These are phyloP conservation scores for Aaosphaeria arxii DNA, from an alignment of 2,329 filamentous ascomycete genomes.

Conservation along the genomic window DNA sequence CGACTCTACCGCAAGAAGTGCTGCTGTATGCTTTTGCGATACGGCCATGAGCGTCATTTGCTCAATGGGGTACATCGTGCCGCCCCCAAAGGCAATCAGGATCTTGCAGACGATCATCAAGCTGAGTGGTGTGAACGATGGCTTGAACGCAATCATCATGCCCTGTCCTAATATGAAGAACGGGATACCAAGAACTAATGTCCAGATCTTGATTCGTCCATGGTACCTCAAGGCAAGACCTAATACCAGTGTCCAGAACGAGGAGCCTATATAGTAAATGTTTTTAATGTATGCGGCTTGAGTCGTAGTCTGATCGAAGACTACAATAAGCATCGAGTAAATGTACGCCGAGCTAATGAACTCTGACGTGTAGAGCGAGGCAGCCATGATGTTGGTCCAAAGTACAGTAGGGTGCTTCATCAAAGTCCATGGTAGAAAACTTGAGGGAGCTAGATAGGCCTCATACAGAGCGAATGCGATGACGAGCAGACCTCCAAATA, in stretches of 20 bases:
- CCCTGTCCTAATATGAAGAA: slow-evolving; percentile 23
- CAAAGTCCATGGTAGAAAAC: slow-evolving; percentile 45
- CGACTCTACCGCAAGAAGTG: slow-evolving; percentile 45
- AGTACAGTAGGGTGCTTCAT: slow-evolving; percentile 50
- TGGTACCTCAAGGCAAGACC: slow-evolving; percentile 15
- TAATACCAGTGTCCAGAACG: slow-evolving; percentile 17
- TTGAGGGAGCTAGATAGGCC: slow-evolving; percentile 34
- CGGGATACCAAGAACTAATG: slow-evolving; percentile 23
- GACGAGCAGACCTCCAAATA: slow-evolving; percentile 34
- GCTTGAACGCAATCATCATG: slow-evolving; percentile 33
- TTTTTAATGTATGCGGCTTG: slow-evolving; percentile 35
- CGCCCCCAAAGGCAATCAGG: slow-evolving; percentile 25
- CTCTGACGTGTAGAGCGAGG: slow-evolving; percentile 24
- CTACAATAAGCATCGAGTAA: slow-evolving; percentile 39
- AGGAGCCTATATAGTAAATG: slow-evolving; percentile 23
- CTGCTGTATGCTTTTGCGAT: slow-evolving; percentile 20
- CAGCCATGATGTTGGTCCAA: slow-evolving; percentile 50
- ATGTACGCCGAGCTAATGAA: slow-evolving; percentile 40
- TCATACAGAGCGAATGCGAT: slow-evolving; percentile 40
- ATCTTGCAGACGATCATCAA: slow-evolving; percentile 37
- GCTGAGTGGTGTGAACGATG: slow-evolving; percentile 23
- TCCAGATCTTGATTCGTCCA: slow-evolving; percentile 19
- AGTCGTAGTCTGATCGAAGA: slow-evolving; percentile 25
- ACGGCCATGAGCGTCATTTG: slow-evolving; percentile 22
- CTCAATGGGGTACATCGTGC: slow-evolving; percentile 18